phyloP scores from a whole-genome alignment of 345 rosid genomes.

The Jatropha curcas region DNA sequence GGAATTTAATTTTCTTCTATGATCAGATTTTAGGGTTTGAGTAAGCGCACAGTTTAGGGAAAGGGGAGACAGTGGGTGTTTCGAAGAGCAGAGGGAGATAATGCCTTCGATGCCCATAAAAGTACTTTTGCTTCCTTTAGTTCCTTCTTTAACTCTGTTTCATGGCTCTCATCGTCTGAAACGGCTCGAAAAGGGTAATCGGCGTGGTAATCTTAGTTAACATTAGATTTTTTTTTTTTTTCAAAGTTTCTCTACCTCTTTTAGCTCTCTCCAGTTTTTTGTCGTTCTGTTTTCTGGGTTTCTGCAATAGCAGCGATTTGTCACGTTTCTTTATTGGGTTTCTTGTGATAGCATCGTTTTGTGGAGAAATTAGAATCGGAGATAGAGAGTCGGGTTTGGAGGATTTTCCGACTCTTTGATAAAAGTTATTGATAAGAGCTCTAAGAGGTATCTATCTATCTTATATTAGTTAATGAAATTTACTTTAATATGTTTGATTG shows the following conservation, averaged over 20 bases:
- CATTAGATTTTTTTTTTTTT: slow-evolving; percentile 21
- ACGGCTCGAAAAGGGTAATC: slow-evolving; percentile 82
- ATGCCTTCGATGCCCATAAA: slow-evolving; percentile 83
- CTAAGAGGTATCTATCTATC: neutral
- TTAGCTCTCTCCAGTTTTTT: neutral
- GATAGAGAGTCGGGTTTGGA: neutral
- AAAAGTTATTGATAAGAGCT: neutral
- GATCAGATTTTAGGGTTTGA: slow-evolving; percentile 5
- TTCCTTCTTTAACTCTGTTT: slow-evolving; percentile 58
- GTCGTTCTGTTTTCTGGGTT: neutral
- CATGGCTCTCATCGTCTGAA: slow-evolving; percentile 76
- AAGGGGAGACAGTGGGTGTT: slow-evolving; percentile 28
- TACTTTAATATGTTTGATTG: neutral
- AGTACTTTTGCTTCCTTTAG: slow-evolving; percentile 35
- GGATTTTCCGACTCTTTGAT: slow-evolving; percentile 3
- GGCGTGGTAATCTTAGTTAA: slow-evolving; percentile 98
- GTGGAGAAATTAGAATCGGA: no score
- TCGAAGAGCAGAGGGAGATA: slow-evolving; percentile 63
- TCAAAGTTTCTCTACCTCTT: neutral
- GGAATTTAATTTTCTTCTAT: neutral
- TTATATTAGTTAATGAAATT: no score
- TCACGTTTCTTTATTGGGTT: no score
- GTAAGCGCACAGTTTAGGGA: neutral
- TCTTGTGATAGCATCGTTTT: no score
- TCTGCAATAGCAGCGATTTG: no score